phyloP scores from a whole-genome alignment of 208 protist genomes.

The Crithidia sp. region DNA sequence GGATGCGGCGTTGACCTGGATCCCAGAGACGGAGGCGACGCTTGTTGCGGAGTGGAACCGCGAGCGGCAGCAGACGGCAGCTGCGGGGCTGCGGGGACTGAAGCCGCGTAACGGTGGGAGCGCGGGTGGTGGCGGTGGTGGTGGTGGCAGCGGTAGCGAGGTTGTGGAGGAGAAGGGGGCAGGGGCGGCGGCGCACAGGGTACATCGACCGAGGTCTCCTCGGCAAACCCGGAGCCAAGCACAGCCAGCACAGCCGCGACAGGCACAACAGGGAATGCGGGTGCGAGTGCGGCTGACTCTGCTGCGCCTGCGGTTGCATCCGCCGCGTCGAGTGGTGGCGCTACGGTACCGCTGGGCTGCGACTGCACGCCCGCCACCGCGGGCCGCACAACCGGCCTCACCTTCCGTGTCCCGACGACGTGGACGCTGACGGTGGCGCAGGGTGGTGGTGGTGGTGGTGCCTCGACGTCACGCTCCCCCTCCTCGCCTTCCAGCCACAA shows the following conservation, averaged over 20 bases:
- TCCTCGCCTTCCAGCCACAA: slow-evolving; percentile 4
- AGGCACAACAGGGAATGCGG: not conserved
- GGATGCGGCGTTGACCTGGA: slow-evolving; percentile 34
- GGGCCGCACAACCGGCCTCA: slow-evolving; percentile 46
- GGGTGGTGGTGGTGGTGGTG: not conserved
- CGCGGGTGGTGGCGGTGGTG: no score
- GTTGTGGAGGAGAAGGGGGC: not conserved
- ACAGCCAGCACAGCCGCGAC: slow-evolving; percentile 1
- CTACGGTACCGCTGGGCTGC: slow-evolving; percentile 21
- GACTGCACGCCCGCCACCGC: slow-evolving; percentile 29
- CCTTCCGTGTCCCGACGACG: slow-evolving; percentile 30
- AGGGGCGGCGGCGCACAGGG: not conserved
- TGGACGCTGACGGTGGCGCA: slow-evolving; percentile 3
- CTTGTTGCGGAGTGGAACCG: slow-evolving; percentile 39
- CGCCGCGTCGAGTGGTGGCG: not conserved
- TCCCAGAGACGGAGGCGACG: slow-evolving; percentile 37
- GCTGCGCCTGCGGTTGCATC: slow-evolving; percentile 9
- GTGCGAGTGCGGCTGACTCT: not conserved
- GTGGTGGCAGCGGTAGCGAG: no score
- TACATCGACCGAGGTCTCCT: not conserved
- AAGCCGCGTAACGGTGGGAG: not conserved
- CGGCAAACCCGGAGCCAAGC: not conserved
- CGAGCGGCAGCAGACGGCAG: slow-evolving; percentile 2
- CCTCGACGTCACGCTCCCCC: not conserved
- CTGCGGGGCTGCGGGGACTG: not conserved